Conservation (phyloP, 345 rosid genomes). For the Anacardium occidentale region DNA sequence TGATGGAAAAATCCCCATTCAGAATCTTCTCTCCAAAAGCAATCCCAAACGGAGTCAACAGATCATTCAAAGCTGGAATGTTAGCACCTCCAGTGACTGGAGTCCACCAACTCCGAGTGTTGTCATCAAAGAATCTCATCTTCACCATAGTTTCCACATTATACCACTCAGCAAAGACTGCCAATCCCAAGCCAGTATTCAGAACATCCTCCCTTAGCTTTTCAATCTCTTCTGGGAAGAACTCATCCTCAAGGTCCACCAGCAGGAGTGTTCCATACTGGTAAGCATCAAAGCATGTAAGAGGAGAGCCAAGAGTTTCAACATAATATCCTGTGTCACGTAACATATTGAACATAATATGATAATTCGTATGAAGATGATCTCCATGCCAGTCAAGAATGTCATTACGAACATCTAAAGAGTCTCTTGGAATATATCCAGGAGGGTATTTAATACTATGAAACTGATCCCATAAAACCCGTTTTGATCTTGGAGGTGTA, state of each 20-base stretch:
- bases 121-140: conserved; percentile 98
- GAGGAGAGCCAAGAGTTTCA: conserved; percentile 96
- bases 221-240: conserved; percentile 86
- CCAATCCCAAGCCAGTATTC: conserved; percentile 76
- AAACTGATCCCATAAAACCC: conserved; percentile 96
- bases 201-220: conserved; percentile 79
- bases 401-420: conserved; percentile 95
- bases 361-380: conserved; percentile 97
- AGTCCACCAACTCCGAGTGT: conserved; percentile 99
- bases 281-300: conserved; percentile 90
- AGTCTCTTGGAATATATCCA: conserved; percentile 97
- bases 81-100: conserved; percentile 98
- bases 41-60: conserved; percentile 92
- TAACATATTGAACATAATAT: conserved; percentile 89
- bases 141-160: conserved; percentile 96
- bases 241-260: conserved; percentile 97
- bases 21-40: conserved; percentile 96
- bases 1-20: conserved; percentile 87
- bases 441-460: conserved; percentile 98
- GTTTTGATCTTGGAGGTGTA: conserved; percentile 82
- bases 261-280: conserved; percentile 92
- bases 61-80: conserved; percentile 89
- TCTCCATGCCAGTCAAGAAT: conserved; percentile 99
- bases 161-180: conserved; percentile 97
- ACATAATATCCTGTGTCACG: conserved; percentile 90